phyloP scores from a whole-genome alignment of 495 filamentous ascomycete species.

The Rostrohypoxylon terebratum region DNA sequence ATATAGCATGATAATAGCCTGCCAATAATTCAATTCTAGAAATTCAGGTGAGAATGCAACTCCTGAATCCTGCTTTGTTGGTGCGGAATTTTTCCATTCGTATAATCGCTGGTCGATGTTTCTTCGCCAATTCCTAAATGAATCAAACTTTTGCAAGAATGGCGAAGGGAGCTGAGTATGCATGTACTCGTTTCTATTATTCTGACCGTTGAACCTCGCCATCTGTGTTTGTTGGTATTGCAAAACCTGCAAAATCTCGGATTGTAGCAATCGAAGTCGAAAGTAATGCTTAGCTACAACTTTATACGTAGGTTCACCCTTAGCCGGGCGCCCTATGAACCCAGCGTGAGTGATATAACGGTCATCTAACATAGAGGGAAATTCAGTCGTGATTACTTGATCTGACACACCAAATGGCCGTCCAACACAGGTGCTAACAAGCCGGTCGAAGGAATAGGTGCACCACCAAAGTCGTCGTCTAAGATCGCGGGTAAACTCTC shows the following conservation, averaged over 20 bases:
- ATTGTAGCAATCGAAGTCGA: slow-evolving; percentile 89
- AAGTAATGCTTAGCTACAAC: slow-evolving; percentile 91
- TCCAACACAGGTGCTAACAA: slow-evolving; percentile 92
- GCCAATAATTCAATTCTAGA: slow-evolving; percentile 95
- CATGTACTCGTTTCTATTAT: slow-evolving; percentile 75
- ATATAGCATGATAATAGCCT: slow-evolving; percentile 97
- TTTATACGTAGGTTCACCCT: slow-evolving; percentile 80
- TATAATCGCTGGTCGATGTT: slow-evolving; percentile 86
- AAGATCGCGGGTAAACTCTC: slow-evolving; percentile 89
- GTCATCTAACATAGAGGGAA: slow-evolving; percentile 88
- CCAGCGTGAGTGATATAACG: slow-evolving; percentile 88
- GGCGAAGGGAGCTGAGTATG: slow-evolving; percentile 83
- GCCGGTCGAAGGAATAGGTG: slow-evolving; percentile 91
- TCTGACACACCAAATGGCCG: slow-evolving; percentile 94
- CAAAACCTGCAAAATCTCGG: slow-evolving; percentile 92
- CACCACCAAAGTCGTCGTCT: slow-evolving; percentile 95
- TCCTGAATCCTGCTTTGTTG: slow-evolving; percentile 79
- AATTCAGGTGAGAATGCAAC: slow-evolving; percentile 89
- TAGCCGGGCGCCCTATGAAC: slow-evolving; percentile 66
- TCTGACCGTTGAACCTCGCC: slow-evolving; percentile 67
- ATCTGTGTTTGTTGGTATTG: slow-evolving; percentile 86
- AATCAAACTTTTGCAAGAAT: slow-evolving; percentile 84
- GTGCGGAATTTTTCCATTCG: slow-evolving; percentile 88
- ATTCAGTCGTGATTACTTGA: slow-evolving; percentile 93
- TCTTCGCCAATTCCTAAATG: slow-evolving; percentile 86